These are phyloP conservation scores for Sporisorium reilianum DNA, from an alignment of 1,284 basidiomycete species.

Conservation along the genomic window DNA sequence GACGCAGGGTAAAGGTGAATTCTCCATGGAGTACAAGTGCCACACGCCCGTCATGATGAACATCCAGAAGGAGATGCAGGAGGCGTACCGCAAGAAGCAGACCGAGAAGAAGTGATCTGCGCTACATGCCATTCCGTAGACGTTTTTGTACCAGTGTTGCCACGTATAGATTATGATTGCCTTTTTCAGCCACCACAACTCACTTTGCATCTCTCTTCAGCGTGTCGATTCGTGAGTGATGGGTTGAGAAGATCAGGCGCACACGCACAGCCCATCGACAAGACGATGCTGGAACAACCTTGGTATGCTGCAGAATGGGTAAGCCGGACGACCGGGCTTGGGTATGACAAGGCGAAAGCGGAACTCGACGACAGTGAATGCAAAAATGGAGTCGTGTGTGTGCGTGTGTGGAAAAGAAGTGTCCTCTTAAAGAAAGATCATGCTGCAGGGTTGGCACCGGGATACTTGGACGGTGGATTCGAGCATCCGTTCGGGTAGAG, in stretches of 20 bases:
- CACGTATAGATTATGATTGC: conserved; percentile 16
- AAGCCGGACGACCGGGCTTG: conserved; percentile 1
- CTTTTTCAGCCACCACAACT: conserved; percentile 23
- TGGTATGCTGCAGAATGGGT: background rate
- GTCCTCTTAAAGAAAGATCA: background rate
- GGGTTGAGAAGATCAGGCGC: background rate
- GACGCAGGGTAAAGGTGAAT: conserved; percentile 77
- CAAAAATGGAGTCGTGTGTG: too few relatives aligned
- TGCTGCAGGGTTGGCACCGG: conserved; percentile 37
- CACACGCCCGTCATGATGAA: conserved; percentile 90
- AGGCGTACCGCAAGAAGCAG: conserved; percentile 67
- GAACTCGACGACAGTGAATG: background rate
- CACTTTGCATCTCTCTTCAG: conserved; percentile 7
- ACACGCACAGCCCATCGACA: background rate
- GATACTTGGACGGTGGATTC: conserved; percentile 45
- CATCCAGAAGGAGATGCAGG: conserved; percentile 85
- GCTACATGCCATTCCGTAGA: background rate
- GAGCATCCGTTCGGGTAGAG: conserved; percentile 51
- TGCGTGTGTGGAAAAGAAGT: too few relatives aligned
- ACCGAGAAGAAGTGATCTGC: conserved; percentile 44
- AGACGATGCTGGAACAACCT: background rate
- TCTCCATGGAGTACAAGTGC: conserved; percentile 87
- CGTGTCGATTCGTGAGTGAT: background rate
- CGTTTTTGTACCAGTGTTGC: conserved; percentile 15
- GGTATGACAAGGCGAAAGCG: background rate